Base-by-base conservation (phyloP, 164 flowering plant species). In the Magnolia changhungtana region DNA sequence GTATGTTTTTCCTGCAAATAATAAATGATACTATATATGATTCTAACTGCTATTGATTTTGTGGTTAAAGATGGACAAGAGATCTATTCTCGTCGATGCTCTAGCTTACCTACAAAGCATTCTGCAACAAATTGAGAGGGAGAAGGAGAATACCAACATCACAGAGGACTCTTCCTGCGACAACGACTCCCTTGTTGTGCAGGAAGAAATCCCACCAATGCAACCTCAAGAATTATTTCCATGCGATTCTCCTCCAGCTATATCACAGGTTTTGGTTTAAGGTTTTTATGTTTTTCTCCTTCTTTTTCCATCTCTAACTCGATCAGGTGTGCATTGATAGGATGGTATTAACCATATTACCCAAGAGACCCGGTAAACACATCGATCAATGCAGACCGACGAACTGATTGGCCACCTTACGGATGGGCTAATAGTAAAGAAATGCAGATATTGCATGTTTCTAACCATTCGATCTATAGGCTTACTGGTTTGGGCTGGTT, bases 51-150 rank as follows among this genome's bases (percentile, higher is more conserved):
- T 55, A 16, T 55, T 55, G 61, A 11, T 55, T 55, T 69, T 61
- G 29, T 5, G 66, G 58, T 3, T 7, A 24, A 63, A 80, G 82
- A 80, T 77, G 80, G 82, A 80, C 49, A 74, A 74, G 20, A 70
- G 82, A 72, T 74, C 82, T 8, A 68, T 80, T 8, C 49, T 80
- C n/a, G 80, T 77, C 19, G 82, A 77, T 7, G 82, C 77, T 6
- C 71, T 77, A 2, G 37, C 69, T 49, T 80, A 80, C 65, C 14
- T 80, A 20, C 67, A 67, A 63, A 66, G 67, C 74, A 80, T 77
- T 37, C 82, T 75, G 19, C 71, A 77, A 50, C 74, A 80, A 45
- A 80, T 71, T 1, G 77, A 72, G 27, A 23, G 37, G 37, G 23
- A 65, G 20, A 52, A 74, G 72, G 63, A 64, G 14, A 77, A 63